Percentiles rank a stretch among this genome's conserved stretches.
These are phyloP conservation scores for Ophiobolus disseminans DNA, from an alignment of 2,329 filamentous ascomycete genomes.

Conservation along the genomic window DNA sequence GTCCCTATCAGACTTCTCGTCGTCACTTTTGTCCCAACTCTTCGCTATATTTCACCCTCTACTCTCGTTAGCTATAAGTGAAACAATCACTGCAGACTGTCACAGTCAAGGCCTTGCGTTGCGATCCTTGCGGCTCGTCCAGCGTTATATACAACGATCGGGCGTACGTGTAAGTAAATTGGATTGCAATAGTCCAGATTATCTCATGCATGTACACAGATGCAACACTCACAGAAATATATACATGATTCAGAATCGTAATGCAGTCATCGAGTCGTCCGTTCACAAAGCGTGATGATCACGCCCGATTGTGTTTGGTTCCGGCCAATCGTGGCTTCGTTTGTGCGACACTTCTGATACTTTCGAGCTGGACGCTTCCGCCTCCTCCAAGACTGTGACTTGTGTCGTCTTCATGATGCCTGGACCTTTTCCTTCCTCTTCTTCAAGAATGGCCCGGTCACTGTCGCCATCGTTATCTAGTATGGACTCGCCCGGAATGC, in stretches of 20 bases:
- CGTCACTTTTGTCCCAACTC: too few species aligned
- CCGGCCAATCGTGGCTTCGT: constrained; percentile 2
- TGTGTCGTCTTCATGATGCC: constrained; percentile 36
- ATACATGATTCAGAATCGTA: background rate
- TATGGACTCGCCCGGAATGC: constrained; percentile 27
- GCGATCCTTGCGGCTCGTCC: too few species aligned
- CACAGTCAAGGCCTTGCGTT: too few species aligned
- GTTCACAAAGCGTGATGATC: background rate
- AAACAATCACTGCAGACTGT: too few species aligned
- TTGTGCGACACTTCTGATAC: background rate
- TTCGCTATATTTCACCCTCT: too few species aligned
- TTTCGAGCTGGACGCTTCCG: background rate
- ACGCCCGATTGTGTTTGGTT: background rate
- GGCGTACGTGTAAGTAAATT: too few species aligned
- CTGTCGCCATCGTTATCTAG: constrained; percentile 35
- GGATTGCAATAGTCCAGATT: too few species aligned
- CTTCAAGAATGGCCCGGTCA: constrained; percentile 34
- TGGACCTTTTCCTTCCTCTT: constrained; percentile 21
- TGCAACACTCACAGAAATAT: too few species aligned
- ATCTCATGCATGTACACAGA: too few species aligned
- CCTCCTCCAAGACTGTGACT: constrained; percentile 23
- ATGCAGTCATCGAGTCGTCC: background rate
- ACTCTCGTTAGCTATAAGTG: too few species aligned
- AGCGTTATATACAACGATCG: too few species aligned
- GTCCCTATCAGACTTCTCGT: too few species aligned